Evolutionary conservation across 2,329 filamentous ascomycete species (phyloP), one percentile per base, ranked within the genome.

Genomic region (Phialocephala sp.): DNA sequence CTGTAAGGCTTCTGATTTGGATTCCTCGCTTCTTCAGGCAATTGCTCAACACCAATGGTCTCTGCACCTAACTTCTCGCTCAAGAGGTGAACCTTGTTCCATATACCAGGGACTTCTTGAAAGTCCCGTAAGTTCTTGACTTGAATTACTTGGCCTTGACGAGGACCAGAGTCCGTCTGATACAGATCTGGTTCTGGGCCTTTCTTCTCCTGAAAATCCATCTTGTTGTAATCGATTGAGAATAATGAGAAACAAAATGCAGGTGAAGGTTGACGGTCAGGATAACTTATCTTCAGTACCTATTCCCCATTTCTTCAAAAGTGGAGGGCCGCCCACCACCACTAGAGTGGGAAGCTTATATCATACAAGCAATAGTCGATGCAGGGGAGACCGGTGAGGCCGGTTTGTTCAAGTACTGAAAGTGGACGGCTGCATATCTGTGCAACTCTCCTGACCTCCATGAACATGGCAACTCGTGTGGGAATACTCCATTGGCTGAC

Each of bases 11-110:
- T 65, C 36, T 62, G 63, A 43, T 65, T 62, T 20, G 61, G 41
- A 55, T 65, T 59, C 20, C 63, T 45, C 6, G 55, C 63, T 52
- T 65, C 63, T 59, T 65, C 63, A 9, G 63, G 63, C 12, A 65
- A 59, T 50, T 59, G 63, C 35, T 65, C 50, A 35, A 64, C 47
- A 27, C 62, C 62, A 36, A 64, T 60, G 22, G 62, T 64, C 27
- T 64, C 62, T 52, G 62, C 62, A 27, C 62, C 62, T 6, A 64
- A 32, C 35, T 60, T 60, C 45, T 64, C 62, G 32, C 62, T 64
- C 43, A 64, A 47, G 9, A 52, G 24, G 47, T 64, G 45, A 5
- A 64, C 47, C 22, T 64, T 64, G 22, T 20, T 59, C 62, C 62
- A 64, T 27, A 58, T 32, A 11, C 54, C 37, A 20, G 62, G 57